A percentile compares a stretch with the other conserved stretches of the same genome.
These are phyloP conservation scores for Fraxinus baroniana DNA, from an alignment of 305 asterid genomes.

Conservation along the genomic window DNA sequence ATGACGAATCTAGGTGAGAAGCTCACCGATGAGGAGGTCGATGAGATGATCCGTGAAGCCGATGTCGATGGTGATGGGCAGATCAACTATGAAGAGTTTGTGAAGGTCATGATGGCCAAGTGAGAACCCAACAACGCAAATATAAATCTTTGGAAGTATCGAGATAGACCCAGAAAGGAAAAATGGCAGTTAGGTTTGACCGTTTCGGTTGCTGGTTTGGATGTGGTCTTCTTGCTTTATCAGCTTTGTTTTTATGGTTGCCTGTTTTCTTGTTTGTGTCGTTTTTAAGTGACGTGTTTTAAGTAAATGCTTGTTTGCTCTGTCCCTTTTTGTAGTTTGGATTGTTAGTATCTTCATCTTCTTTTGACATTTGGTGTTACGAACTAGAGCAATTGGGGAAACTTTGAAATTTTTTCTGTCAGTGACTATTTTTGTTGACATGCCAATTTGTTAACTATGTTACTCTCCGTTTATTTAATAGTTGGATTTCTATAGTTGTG, in stretches of 20 bases:
- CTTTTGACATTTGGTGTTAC: slow-evolving; percentile 27
- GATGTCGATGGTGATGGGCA: slow-evolving; percentile 92
- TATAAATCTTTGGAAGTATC: slow-evolving; percentile 12
- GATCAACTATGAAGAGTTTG: slow-evolving; percentile 92
- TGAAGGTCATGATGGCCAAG: slow-evolving; percentile 98
- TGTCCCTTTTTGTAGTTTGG: slow-evolving; percentile 24
- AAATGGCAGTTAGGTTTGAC: slow-evolving; percentile 28
- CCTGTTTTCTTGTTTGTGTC: slow-evolving; percentile 18
- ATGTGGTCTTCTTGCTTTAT: slow-evolving; percentile 31
- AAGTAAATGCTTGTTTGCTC: slow-evolving; percentile 43
- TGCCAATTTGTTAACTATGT: background rate
- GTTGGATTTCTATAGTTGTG: background rate
- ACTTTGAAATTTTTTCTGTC: slow-evolving; percentile 18
- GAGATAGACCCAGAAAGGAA: slow-evolving; percentile 16
- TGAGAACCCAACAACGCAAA: slow-evolving; percentile 39
- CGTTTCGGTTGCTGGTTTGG: slow-evolving; percentile 25
- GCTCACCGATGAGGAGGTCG: slow-evolving; percentile 85
- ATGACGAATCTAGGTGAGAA: slow-evolving; percentile 91
- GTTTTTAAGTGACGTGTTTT: slow-evolving; percentile 22
- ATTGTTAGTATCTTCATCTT: slow-evolving; percentile 29
- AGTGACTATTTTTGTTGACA: slow-evolving; percentile 24
- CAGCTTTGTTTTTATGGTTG: slow-evolving; percentile 29
- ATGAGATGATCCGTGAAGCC: slow-evolving; percentile 90
- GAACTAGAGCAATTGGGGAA: slow-evolving; percentile 38
- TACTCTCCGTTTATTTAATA: background rate